Base-by-base conservation (phyloP, 208 protist species). In the Trypanosoma caninum region DNA sequence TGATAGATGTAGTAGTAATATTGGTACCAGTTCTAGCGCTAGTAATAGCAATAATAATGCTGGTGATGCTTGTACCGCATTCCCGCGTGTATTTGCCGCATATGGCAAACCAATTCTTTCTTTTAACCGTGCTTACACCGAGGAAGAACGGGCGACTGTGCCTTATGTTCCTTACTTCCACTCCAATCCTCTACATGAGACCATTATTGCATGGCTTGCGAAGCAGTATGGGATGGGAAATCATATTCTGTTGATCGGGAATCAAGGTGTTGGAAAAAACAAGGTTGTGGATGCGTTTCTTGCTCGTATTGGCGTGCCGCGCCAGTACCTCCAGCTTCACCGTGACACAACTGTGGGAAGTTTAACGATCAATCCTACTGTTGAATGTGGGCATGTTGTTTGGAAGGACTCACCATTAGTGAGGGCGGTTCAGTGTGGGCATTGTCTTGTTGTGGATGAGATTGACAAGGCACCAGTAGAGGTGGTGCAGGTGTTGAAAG, bases 261-360 rank as follows among this genome's bases (percentile, higher is more conserved):
- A 96, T 57, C 97, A 98, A 56, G 89, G 94, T 20, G 92, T 97
- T 25, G 97, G 97, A 28, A 98, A 98, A 75, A 98, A 98, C 78
- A 98, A 98, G 72, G 77, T 98, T 44, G 80, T 90, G 33, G 97
- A 98, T 65, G 67, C 85, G 6, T 89, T 98, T 55, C 75, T 98
- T 3, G 65, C 89, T n/a, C 80, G 96, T 1, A 65, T 98, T 18
- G 55, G 68, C 31, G 59, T 84, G 20, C 89, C 93, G 18, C 77
- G 97, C 3, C 89, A 98, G 69, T 98, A 98, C 69, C 86, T 98
- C 38, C 97, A 98, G 69, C 91, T 98, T 1, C 97, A 98, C 78
- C 87, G 91, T 44, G 93, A 97, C 74, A 94, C 84, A 16, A 95
- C 91, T 16, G 93, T 98, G 2, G 86, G 91, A 23, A 89, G 80